Base-by-base conservation (phyloP, 2,329 filamentous ascomycete species). In the Cladosporium cucumerinum region DNA sequence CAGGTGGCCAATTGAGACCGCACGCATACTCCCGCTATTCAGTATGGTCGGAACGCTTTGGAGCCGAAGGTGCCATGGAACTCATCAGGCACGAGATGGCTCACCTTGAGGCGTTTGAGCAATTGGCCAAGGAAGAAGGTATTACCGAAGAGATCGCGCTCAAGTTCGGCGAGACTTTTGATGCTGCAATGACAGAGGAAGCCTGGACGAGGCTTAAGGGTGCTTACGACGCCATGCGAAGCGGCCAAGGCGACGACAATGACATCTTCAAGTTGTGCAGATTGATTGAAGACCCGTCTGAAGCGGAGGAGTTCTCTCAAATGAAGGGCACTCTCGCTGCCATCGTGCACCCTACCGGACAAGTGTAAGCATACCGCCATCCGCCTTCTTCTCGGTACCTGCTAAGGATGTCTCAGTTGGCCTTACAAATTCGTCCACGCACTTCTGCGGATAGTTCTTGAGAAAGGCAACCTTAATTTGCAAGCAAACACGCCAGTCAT, bases 161-260 rank as follows among this genome's bases (percentile, higher is more conserved):
- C 36, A 69, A 71, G 21, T 70, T 74, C 8, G 72, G 73, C 23
- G 70, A 75, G 66, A 76, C 74, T 2, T 76, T 75, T 55, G 74
- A 76, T 64, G 74, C 72, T 16, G 73, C 72, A 1, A 76, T 76
- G 73, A 72, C 74, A 1, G 69, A 72, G 5, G 72, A 74, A 58
- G 73, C 73, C 21, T 75, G 72, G 74, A 52, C 46, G 3, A 64
- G 73, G 11, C 66, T 76, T 1, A 72, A 70, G 43, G 68, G 66
- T 39, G 72, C 72, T 23, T 72, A 70, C 30, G 72, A 74, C 2
- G 67, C 66, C 3, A 73, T 76, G 66, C 67, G 67, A 28, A 69
- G 59, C 5, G 73, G 75, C 21, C 69, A 72, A 43, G 73, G 73
- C 26, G 68, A 67, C 16, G 69, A 73, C 30, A 67, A 72, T 32